Base-by-base conservation (phyloP, 164 flowering plant species). In the Annona cherimola region DNA sequence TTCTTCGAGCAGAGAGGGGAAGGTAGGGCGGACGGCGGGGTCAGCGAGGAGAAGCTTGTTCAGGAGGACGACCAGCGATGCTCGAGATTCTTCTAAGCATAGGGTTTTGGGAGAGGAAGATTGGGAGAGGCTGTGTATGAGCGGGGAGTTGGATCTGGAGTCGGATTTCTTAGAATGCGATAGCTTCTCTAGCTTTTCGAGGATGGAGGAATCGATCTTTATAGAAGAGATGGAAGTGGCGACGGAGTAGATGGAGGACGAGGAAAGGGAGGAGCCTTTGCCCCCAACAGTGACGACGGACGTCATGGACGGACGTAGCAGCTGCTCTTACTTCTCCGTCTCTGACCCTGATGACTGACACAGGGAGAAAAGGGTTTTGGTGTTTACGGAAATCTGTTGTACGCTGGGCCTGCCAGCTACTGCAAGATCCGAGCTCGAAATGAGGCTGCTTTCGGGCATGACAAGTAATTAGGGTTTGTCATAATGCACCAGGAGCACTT, bases 261-360 rank as follows among this genome's bases (percentile, higher is more conserved):
- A 73, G 4, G 91, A 74, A 14, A 91, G 87, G 4, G 86, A 80
- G 1, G 84, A 79, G 41, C 90, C 92, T 72, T 84, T 89, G 64
- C 92, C 89, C 20, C 93, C 96, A 0, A 89, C 67, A 0, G 86
- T 79, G 8, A 82, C 68, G 42, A 57, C 44, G 5, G 66, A 43
- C 72, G 72, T 41, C 72, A 69, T 69, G 2, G 45, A n/a, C 35
- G 70, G 60, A 45, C 0, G 8, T n/a, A n/a, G n/a, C n/a, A n/a
- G n/a, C n/a, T n/a, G n/a, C n/a, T n/a, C n/a, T n/a, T n/a, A 39
- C 67, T 39, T 11, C 26, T 39, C 18, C 42, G n/a, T n/a, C n/a
- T n/a, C n/a, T n/a, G n/a, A n/a, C n/a, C n/a, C n/a, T n/a, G n/a
- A n/a, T n/a, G n/a, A n/a, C n/a, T n/a, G n/a, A n/a, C 57, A 50